These are phyloP conservation scores for Talaromyces stipitatus DNA, from an alignment of 495 filamentous ascomycete species.

Conservation along the genomic window DNA sequence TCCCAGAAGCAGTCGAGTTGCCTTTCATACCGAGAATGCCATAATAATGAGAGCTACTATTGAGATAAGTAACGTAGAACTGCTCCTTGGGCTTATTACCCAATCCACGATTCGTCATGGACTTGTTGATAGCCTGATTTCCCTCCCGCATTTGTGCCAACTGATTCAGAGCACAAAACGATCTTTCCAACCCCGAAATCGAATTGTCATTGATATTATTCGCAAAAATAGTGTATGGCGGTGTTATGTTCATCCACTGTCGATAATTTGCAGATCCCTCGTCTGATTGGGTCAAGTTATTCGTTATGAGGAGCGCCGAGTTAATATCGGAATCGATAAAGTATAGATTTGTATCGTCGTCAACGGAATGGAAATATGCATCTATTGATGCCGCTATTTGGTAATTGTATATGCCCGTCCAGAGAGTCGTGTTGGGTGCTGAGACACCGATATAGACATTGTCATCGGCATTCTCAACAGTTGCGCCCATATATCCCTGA, in stretches of 20 bases:
- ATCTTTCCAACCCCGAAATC: constrained; percentile 61
- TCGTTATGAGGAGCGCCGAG: constrained; percentile 70
- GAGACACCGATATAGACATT: constrained; percentile 70
- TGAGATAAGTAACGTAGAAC: constrained; percentile 72
- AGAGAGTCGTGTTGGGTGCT: constrained; percentile 54
- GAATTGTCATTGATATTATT: constrained; percentile 52
- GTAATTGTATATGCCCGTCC: constrained; percentile 60
- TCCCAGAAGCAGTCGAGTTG: constrained; percentile 41
- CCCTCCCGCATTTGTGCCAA: constrained; percentile 54
- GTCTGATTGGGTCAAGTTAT: constrained; percentile 51
- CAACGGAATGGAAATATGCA: constrained; percentile 56
- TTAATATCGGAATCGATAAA: constrained; percentile 74
- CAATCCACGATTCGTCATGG: constrained; percentile 58
- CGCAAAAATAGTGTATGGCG: constrained; percentile 74
- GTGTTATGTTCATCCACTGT: constrained; percentile 47
- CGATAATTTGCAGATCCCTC: constrained; percentile 31
- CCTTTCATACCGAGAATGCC: constrained; percentile 61
- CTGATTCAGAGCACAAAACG: constrained; percentile 63
- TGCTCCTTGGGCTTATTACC: constrained; percentile 68
- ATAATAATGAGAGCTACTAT: constrained; percentile 58
- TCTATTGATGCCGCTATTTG: constrained; percentile 80
- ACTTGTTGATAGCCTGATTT: constrained; percentile 44
- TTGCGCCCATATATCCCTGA: constrained; percentile 48
- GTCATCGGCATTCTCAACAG: constrained; percentile 30
- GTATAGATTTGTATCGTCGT: constrained; percentile 43